Base-by-base conservation (phyloP, 805 yeast species). In the Phaffomyces thermotolerans region DNA sequence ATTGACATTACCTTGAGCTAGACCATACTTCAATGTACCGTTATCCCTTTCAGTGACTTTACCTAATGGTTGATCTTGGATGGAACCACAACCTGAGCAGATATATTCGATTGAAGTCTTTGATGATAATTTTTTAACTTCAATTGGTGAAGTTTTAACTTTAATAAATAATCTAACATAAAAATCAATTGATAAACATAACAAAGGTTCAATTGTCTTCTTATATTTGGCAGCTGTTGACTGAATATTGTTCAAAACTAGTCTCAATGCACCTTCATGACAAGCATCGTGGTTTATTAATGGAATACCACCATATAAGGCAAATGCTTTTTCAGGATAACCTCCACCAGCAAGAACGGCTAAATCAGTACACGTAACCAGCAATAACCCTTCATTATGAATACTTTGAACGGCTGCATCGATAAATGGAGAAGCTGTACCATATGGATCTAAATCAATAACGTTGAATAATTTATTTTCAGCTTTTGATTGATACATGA, bases 341-440 rank as follows among this genome's bases (percentile, higher is more conserved):
- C 95, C 95, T 50, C 83, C 82, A 17, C 99, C 99, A 1, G 98
- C 98, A 42, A 93, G 71, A 1, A 93, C 96, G 0, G 95, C 95
- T 14, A 95, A 73, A 66, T 93, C 99, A 0, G 99, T 93, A 62
- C 99, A 93, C 0, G 99, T 93, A 4, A 93, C 91, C 40, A 93
- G 67, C 51, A 93, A 64, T 36, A 93, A 57, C 1, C 98, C 99
- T 44, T 82, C 90, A 52, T 90, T 89, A 39, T 75, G 76, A n/a
- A 90, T 75, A 29, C 82, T 69, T 56, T 88, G 95, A 29, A 93
- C 69, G 0, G 98, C 97, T 29, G 93, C 79, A 61, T 93, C 99
- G 25, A 93, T 72, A 60, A 93, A 93, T 8, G 99, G 99, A 0
- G 96, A 78, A 0, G 96, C 99, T 0, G 97, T 84, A 27, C 99